phyloP scores from a whole-genome alignment of 345 rosid genomes.

The Salix exigua region DNA sequence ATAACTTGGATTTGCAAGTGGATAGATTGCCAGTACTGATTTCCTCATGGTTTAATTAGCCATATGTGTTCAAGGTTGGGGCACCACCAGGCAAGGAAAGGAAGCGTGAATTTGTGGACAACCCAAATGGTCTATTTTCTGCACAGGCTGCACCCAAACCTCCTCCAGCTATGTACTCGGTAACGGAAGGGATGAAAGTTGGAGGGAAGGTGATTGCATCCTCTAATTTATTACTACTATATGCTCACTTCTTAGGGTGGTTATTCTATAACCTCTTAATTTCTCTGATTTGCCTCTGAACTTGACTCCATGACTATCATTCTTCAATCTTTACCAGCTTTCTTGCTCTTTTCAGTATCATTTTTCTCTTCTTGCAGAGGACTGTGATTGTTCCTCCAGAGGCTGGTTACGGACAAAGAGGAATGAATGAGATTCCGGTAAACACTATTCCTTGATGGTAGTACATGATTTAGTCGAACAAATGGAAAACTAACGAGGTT shows the following conservation, averaged over 20 bases:
- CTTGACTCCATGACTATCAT: neutral
- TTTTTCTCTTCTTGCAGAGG: constrained; percentile 46
- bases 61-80: constrained; percentile 85
- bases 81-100: constrained; percentile 81
- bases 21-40: constrained; percentile 4
- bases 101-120: constrained; percentile 81
- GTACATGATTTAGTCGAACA: no score
- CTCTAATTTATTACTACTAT: neutral
- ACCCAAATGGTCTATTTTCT: constrained; percentile 88
- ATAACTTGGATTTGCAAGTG: neutral
- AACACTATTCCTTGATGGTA: neutral
- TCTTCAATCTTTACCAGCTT: neutral
- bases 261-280: neutral
- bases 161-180: constrained; percentile 79
- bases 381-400: constrained; percentile 82
- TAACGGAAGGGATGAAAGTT: constrained; percentile 77
- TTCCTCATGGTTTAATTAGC: constrained; percentile 36
- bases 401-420: constrained; percentile 72
- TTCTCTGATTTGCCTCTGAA: neutral
- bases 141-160: constrained; percentile 98
- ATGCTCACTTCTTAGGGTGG: neutral
- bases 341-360: neutral
- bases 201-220: constrained; percentile 71
- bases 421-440: constrained; percentile 95
- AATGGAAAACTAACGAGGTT: no score